Evolutionary conservation across 345 rosid genomes (phyloP), one percentile per base, ranked within the genome.

Genomic region (Rhizophora mangle): DNA sequence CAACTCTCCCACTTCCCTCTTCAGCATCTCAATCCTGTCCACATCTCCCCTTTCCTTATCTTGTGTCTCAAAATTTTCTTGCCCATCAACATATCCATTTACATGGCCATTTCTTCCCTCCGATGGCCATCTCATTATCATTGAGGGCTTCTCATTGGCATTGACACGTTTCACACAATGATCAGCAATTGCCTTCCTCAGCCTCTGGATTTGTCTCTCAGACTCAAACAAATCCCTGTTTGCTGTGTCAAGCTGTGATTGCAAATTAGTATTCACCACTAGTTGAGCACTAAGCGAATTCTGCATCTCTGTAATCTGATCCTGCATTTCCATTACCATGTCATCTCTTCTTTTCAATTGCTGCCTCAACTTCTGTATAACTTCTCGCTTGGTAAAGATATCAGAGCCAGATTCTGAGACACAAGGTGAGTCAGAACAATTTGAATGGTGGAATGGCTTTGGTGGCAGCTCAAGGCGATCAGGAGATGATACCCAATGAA

Each of bases 381-480:
- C 97, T 82, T 95, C 99, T 63, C 93, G 82, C 67, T 90, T 95
- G 86, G 88, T 90, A 80, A 88, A 90, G 60, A 92, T 87, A 76
- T 95, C 97, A 53, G 99, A 95, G n/a, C 99, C 97, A 8, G 96
- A 88, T 76, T 92, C 99, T 54, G 97, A 95, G 72, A 90, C 99
- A 67, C 98, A 83, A 0, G 99, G 96, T 27, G 98, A 95, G 66
- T 92, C 97, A 19, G 96, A 92, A 78, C 99, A 88, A 67, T 87
- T 86, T 6, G 96, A 90, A 59, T 84, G 92, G 77, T 89, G 85
- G 71, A 85, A 87, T 55, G 87, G 89, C 78, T 82, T 92, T 66
- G 84, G 90, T 67, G 96, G 96, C 70, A 86, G 69, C 80, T 91
- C 97, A 62, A 87, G 83, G 53, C 79, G 85, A 77, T 92, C 96